Conservation (phyloP, 352 stramenopile species). For the Phytopythium boreale region DNA sequence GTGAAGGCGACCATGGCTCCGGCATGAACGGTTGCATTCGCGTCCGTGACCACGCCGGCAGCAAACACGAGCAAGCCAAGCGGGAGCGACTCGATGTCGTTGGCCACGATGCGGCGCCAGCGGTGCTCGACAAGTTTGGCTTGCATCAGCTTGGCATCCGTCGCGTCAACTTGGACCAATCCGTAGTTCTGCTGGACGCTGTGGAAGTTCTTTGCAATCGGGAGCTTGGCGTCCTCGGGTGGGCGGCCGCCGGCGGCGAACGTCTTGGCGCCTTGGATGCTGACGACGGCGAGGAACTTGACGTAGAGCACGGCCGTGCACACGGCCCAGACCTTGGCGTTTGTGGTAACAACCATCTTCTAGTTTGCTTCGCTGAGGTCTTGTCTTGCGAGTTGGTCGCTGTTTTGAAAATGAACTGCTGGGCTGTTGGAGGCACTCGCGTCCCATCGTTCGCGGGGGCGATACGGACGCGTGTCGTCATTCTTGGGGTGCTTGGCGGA, state of each 20-base stretch:
- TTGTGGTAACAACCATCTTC: conserved; percentile 12
- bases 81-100: conserved; percentile 42
- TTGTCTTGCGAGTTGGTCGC: background rate
- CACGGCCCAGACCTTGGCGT: conserved; percentile 29
- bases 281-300: conserved; percentile 35
- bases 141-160: conserved; percentile 16
- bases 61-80: conserved; percentile 31
- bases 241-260: conserved; percentile 34
- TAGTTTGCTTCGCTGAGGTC: background rate
- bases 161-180: conserved; percentile 5
- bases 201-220: conserved; percentile 22
- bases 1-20: conserved; percentile 34
- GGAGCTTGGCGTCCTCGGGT: conserved; percentile 31
- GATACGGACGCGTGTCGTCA: too few species aligned
- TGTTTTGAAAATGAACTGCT: background rate
- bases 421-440: too few species aligned
- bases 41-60: conserved; percentile 21
- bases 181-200: conserved; percentile 22
- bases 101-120: conserved; percentile 35
- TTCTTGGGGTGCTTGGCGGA: too few species aligned
- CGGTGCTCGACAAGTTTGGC: conserved; percentile 23
- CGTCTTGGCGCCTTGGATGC: conserved; percentile 29
- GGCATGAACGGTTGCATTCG: conserved; percentile 16
- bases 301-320: conserved; percentile 33
- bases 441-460: too few species aligned